Conservation (phyloP, 2,329 filamentous ascomycete genomes). For the Diplocarpon mali region DNA sequence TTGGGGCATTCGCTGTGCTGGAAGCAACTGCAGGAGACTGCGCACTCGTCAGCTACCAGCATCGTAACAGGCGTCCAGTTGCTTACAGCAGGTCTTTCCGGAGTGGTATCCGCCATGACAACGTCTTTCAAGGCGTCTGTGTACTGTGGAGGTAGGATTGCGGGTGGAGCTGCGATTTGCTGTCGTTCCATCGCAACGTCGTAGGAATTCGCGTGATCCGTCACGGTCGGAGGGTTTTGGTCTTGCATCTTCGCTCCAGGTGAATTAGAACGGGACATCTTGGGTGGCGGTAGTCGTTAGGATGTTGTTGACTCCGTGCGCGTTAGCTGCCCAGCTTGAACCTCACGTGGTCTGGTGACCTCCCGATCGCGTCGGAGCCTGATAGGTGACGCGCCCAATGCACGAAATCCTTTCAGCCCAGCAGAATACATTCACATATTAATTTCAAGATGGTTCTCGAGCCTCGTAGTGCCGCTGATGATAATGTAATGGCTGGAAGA, state of each 20-base stretch:
- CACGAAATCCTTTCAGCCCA: too few species aligned
- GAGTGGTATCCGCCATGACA: constrained; percentile 22
- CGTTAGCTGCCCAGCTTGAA: background rate
- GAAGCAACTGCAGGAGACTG: constrained; percentile 20
- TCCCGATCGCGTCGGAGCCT: background rate
- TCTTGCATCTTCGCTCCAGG: constrained; percentile 6
- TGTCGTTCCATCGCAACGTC: constrained; percentile 23
- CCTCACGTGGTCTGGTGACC: constrained; percentile 3
- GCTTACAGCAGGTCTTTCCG: constrained; percentile 19
- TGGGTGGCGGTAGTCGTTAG: background rate
- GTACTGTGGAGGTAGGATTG: constrained; percentile 9
- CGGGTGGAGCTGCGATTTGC: constrained; percentile 7
- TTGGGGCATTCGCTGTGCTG: constrained; percentile 19
- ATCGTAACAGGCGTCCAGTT: background rate
- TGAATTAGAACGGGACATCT: background rate
- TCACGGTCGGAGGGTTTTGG: constrained; percentile 14
- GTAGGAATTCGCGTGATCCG: constrained; percentile 21
- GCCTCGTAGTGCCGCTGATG: constrained; percentile 5
- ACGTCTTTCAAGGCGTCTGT: constrained; percentile 16
- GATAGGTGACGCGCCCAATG: background rate
- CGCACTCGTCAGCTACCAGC: constrained; percentile 6
- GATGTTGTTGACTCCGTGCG: background rate
- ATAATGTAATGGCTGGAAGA: constrained; percentile 21
- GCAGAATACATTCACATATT: background rate
- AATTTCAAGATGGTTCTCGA: constrained; percentile 17